Evolutionary conservation across 176 grass and related monocot species (phyloP).

Genomic region (Rhynchospora tenuis): DNA sequence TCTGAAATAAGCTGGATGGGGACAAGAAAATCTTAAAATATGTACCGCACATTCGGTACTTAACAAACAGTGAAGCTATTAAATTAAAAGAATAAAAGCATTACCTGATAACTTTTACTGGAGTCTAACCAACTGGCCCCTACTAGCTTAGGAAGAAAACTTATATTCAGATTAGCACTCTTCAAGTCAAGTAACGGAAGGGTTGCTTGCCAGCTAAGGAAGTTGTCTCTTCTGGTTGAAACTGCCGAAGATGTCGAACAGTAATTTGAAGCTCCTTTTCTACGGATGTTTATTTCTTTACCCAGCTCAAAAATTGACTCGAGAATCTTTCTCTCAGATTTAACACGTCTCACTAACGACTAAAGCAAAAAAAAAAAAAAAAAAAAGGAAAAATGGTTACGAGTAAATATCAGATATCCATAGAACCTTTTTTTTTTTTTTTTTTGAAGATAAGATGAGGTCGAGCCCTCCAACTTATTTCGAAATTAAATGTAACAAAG

Average conservation of each 20-base stretch:
- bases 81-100: too few species aligned
- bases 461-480: too few species aligned
- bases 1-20: constrained; percentile 39
- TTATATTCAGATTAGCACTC: constrained; percentile 68
- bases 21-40: neutral
- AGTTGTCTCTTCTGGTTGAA: constrained; percentile 34
- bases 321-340: constrained; percentile 44
- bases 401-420: too few species aligned
- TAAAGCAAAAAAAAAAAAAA: constrained; percentile 47
- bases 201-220: constrained; percentile 49
- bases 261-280: constrained; percentile 35
- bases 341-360: constrained; percentile 48
- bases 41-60: too few species aligned
- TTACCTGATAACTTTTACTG: constrained; percentile 50
- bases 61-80: too few species aligned
- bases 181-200: constrained; percentile 83
- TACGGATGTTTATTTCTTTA: constrained; percentile 14
- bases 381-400: neutral
- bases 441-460: too few species aligned
- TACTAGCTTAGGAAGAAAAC: constrained; percentile 56
- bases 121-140: constrained; percentile 38
- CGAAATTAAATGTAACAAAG: too few species aligned
- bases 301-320: constrained; percentile 31
- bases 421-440: too few species aligned
- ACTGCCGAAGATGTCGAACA: constrained; percentile 50